Evolutionary conservation across 164 flowering plant species (phyloP).

Genomic region (Saururus chinensis): DNA sequence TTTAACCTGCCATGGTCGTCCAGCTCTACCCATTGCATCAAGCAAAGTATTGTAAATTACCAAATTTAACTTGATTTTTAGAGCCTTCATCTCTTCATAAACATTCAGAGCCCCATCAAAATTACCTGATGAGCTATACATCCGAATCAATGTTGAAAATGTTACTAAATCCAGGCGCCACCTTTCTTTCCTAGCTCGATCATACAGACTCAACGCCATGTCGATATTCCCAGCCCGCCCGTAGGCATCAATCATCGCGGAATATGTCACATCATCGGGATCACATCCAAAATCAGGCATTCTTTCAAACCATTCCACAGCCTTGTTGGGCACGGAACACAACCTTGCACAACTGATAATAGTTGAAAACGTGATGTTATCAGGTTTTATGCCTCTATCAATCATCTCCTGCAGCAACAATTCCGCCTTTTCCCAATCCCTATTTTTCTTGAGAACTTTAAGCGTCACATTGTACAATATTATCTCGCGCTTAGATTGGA

Average conservation of each 20-base stretch:
- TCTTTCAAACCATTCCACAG: conserved; percentile 87
- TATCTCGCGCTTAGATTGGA: conserved; percentile 26
- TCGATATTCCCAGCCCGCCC: conserved; percentile 66
- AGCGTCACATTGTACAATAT: conserved; percentile 68
- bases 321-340: conserved; percentile 49
- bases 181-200: conserved; percentile 60
- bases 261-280: conserved; percentile 66
- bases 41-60: conserved; percentile 58
- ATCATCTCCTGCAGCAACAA: conserved; percentile 67
- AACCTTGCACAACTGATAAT: conserved; percentile 71
- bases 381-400: conserved; percentile 54
- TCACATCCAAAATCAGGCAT: conserved; percentile 50
- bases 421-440: conserved; percentile 45
- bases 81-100: conserved; percentile 89
- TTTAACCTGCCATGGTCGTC: conserved; percentile 85
- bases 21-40: conserved; percentile 91
- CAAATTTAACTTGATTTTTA: conserved; percentile 56
- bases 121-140: conserved; percentile 56
- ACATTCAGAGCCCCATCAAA: conserved; percentile 89
- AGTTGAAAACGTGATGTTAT: conserved; percentile 79
- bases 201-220: conserved; percentile 79
- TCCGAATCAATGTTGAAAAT: conserved; percentile 61
- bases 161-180: conserved; percentile 73
- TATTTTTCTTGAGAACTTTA: conserved; percentile 61
- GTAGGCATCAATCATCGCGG: conserved; percentile 87